Evolutionary conservation across 306 rosid species (phyloP), one percentile per base, ranked within the genome.

Genomic region (Cucurbita pepo): DNA sequence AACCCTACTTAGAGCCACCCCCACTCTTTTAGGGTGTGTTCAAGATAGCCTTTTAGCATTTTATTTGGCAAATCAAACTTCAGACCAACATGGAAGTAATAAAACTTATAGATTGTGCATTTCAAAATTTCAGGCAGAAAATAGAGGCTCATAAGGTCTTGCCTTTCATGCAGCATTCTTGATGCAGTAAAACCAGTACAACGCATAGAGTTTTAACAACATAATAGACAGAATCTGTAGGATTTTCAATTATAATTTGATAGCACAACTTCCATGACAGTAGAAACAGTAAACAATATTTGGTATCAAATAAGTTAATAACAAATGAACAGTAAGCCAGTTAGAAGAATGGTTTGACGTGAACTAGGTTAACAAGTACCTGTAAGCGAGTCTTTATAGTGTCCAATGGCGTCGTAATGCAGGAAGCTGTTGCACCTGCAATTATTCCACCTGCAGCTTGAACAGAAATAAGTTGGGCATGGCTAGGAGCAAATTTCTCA

Each of bases 331-430:
- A 67, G n/a, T 19, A 10, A 65, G 37, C 1, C 38, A 10, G 36
- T 30, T 19, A 34, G n/a, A 43, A 11, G 44, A 54, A 15, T 47
- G 19, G 45, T 56, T 37, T n/a, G 25, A 71, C 3, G 36, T n/a
- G 34, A 54, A 53, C 15, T 36, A 37, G 48, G 52, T 8, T 6
- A 43, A 25, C 38, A 48, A 70, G 25, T 10, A 41, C 98, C 98
- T 93, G 98, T 79, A 93, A 79, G 71, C 98, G 90, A 76, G 97
- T 93, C 83, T 93, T 93, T 72, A 93, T 90, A 57, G 98, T 93
- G 81, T 93, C 96, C 84, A 93, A 74, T 34, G 98, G 98, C 71
- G 96, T 86, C 60, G 98, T 88, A 52, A 90, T 77, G 85, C 85
- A 90, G 76, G 98, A 88, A 51, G 96, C 91, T 78, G 96, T 81